Evolutionary conservation across 2,329 filamentous ascomycete species (phyloP), one percentile per base, ranked within the genome.

Genomic region (Cordyceps javanica): DNA sequence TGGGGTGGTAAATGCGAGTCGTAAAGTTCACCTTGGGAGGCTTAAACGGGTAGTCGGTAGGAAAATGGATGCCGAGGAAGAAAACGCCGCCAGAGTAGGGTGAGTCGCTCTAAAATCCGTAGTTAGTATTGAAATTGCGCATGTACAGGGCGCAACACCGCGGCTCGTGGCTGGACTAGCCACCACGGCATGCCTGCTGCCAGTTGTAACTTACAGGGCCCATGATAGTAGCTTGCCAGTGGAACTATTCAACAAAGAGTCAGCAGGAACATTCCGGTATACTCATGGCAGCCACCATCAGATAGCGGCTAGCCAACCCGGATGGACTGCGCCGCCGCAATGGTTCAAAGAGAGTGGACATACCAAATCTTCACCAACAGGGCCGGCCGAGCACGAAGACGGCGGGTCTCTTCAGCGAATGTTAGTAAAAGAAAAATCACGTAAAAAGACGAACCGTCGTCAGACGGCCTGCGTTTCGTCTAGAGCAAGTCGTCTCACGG

Each of bases 201-300:
- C 57, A 55, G 61, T 60, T 61, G 49, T 59, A 67, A 86, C 90
- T 86, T 86, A 96, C 91, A 74, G 94, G 94, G 77, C 94, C 94
- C 94, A 99, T 99, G 75, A 99, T 99, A 55, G 94, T 99, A 70
- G 94, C 94, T 87, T 99, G 94, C 94, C 94, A 99, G 86, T 97
- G 94, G 74, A 99, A 99, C 93, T 99, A 68, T 68, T 59, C 2
- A 39, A 10, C 7, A 46, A 39, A 8, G 25, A 39, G 55, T 42
- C 16, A 66, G 73, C 59, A 72, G 66, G 50, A 21, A 49, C 25
- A 41, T 53, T 23, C 28, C 13, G 16, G n/a, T 3, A 19, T 21
- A 9, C n/a, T n/a, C 42, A 30, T n/a, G 23, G 48, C 60, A 63
- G n/a, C 45, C 16, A 36, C 19, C 5, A n/a, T 38, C 25, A 21